These are phyloP conservation scores for Euclidium syriacum DNA, from an alignment of 345 rosid genomes.

Conservation along the genomic window DNA sequence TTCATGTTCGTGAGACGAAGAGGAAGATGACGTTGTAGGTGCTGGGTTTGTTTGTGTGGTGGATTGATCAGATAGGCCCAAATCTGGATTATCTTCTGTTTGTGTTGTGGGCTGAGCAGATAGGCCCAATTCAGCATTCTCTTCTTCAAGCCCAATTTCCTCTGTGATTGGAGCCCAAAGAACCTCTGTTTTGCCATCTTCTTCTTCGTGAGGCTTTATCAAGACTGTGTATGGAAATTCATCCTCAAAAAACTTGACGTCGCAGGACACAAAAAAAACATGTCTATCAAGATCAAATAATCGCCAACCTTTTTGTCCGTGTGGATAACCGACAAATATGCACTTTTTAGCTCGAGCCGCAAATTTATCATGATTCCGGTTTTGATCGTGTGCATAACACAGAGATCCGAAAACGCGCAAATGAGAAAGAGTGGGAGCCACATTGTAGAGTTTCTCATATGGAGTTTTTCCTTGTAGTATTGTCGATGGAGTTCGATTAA, in stretches of 20 bases:
- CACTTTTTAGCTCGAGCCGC: background rate
- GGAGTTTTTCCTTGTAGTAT: background rate
- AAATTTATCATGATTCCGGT: background rate
- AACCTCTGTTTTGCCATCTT: too few relatives aligned
- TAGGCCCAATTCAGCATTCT: too few relatives aligned
- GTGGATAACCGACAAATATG: background rate
- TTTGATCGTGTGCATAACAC: background rate
- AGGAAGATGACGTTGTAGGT: too few relatives aligned
- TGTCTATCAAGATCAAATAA: background rate
- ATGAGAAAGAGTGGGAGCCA: background rate
- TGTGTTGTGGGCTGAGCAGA: too few relatives aligned
- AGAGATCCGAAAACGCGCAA: background rate
- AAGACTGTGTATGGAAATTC: background rate
- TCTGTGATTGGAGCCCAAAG: too few relatives aligned
- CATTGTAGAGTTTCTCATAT: background rate
- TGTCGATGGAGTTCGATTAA: too few relatives aligned
- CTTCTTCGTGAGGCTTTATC: too few relatives aligned
- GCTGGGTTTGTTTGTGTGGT: too few relatives aligned
- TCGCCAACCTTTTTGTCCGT: background rate
- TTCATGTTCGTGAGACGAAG: too few relatives aligned
- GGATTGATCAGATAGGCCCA: too few relatives aligned
- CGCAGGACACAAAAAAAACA: background rate
- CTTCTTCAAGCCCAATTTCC: too few relatives aligned
- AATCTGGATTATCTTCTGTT: too few relatives aligned
- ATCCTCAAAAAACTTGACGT: background rate